Conservation (phyloP, 768 basidiomycete genomes). For the Cyathus striatus region DNA sequence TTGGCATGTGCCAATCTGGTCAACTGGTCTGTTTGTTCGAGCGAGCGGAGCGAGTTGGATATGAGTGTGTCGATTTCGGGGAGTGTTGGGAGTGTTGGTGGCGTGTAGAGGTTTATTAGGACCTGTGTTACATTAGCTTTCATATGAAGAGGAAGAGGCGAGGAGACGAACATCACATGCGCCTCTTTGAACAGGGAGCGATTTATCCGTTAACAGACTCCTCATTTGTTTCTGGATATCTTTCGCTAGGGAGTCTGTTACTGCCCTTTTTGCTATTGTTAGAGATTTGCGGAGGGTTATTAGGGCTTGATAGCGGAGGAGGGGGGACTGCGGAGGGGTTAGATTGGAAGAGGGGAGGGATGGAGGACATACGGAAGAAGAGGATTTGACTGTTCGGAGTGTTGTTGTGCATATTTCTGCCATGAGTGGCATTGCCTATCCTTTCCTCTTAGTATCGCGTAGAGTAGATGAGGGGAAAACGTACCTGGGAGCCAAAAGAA, state of each 20-base stretch:
- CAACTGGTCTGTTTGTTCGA: constrained; percentile 80
- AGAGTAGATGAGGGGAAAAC: constrained; percentile 13
- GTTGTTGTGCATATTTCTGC: constrained; percentile 69
- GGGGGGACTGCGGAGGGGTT: constrained; percentile 48
- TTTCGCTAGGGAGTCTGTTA: constrained; percentile 71
- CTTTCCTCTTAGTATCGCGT: background rate
- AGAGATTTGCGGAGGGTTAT: constrained; percentile 75
- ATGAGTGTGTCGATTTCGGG: constrained; percentile 78
- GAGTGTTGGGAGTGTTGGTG: constrained; percentile 44
- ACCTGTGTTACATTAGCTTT: too few species aligned
- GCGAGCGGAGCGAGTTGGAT: constrained; percentile 56
- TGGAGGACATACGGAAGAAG: constrained; percentile 46
- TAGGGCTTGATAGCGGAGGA: constrained; percentile 81
- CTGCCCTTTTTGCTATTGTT: constrained; percentile 74
- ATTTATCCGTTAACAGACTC: constrained; percentile 73
- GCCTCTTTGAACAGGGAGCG: constrained; percentile 79
- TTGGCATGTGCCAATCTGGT: constrained; percentile 78
- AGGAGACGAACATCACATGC: too few species aligned
- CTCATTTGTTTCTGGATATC: constrained; percentile 86
- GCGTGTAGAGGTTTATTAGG: constrained; percentile 50
- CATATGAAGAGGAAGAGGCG: too few species aligned
- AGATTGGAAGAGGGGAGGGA: background rate
- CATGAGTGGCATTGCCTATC: constrained; percentile 93
- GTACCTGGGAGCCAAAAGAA: constrained; percentile 76
- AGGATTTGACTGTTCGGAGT: constrained; percentile 67